Evolutionary conservation across 306 rosid species (phyloP), one percentile per base, ranked within the genome.

Genomic region (Quercus dentata): DNA sequence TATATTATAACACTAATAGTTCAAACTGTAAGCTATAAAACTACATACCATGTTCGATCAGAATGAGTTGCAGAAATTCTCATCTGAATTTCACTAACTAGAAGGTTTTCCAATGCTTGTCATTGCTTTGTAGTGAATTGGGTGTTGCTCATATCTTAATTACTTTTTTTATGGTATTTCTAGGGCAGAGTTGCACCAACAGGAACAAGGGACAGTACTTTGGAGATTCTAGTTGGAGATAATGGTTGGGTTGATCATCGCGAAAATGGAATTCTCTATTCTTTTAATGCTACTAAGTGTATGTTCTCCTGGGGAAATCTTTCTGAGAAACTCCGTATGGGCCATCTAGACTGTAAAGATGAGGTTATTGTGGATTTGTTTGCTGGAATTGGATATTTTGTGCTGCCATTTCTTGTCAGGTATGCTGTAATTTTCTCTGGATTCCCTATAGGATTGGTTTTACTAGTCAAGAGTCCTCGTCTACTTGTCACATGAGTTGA

Each of bases 221-320:
- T 93, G 83, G 91, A 93, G 94, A 91, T 95, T 84, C 94, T 95
- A 76, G 84, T 88, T 71, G 98, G 99, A 57, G 92, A 95, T 51
- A 76, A 89, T 87, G 99, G 96, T 59, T 95, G 99, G 99, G 98
- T 93, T 81, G 89, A 88, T 67, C 99, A 92, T 83, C 83, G 92
- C 6, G 99, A 95, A 86, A 92, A 93, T 87, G 98, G 96, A 85
- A 87, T 95, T 64, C 46, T 86, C 70, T 92, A 91, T 88, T 92
- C 96, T 79, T 95, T 95, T 80, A 91, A 92, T 82, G 87, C 93
- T 74, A 89, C 93, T 20, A 95, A 89, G 89, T 93, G 99, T 86
- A 95, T 93, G 98, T 95, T 95, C 87, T 95, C 98, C 58, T 95
- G 99, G 98, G 99, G 98, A 15, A 95, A 93, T 89, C 94, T 91